Evolutionary conservation across 495 filamentous ascomycete species (phyloP).

Genomic region (Neurospora terricola): DNA sequence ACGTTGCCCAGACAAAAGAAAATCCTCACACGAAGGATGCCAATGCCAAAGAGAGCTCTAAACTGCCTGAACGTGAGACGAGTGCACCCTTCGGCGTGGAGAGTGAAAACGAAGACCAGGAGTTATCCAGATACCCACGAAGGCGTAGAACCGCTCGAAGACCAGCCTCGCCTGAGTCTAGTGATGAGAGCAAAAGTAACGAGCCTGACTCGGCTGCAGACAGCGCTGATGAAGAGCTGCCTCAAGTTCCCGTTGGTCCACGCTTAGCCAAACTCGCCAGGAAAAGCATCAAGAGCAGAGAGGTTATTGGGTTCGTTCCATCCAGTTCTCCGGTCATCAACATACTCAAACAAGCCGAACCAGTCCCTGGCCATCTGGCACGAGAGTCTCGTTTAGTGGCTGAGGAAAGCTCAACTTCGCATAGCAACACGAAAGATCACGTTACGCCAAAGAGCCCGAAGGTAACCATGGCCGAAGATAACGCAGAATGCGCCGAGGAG

Average conservation of each 20-base stretch:
- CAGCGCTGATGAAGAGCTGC: constrained; percentile 9
- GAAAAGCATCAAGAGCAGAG: constrained; percentile 33
- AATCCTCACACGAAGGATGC: background rate
- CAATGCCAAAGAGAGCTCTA: background rate
- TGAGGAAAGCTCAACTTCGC: background rate
- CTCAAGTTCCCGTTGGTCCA: constrained; percentile 13
- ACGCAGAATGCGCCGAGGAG: background rate
- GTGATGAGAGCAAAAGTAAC: background rate
- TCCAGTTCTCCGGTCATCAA: constrained; percentile 11
- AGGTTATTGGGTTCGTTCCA: constrained; percentile 31
- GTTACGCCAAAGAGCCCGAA: background rate
- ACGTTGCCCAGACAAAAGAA: background rate
- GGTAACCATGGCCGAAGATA: background rate
- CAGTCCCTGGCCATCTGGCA: background rate
- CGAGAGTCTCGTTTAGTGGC: background rate
- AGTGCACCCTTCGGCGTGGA: background rate
- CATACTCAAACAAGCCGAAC: background rate
- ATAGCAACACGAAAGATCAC: background rate
- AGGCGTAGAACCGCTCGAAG: background rate
- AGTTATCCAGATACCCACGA: background rate
- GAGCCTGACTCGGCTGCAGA: background rate
- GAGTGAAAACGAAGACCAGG: background rate
- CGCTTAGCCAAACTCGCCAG: constrained; percentile 27
- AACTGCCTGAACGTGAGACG: background rate
- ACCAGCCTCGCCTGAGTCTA: background rate